Evolutionary conservation across 1,284 basidiomycete species (phyloP).

Genomic region (Inonotus obliquus): DNA sequence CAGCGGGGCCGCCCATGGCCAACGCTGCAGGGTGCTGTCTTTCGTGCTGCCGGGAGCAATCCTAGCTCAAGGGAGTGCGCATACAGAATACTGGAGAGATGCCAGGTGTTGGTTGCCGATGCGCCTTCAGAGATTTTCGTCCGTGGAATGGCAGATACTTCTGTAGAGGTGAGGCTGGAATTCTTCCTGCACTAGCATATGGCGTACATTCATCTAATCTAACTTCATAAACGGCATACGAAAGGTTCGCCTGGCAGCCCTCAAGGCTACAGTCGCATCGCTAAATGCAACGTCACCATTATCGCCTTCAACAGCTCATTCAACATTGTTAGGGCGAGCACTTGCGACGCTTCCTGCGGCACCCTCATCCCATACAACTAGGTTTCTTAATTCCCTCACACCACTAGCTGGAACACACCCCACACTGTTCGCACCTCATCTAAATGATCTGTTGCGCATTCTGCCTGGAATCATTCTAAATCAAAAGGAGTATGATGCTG

Average conservation of each 20-base stretch:
- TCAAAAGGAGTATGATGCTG: slow-evolving; percentile 47
- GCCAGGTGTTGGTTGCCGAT: slow-evolving; percentile 14
- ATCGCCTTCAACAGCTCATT: slow-evolving; percentile 45
- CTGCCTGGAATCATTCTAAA: slow-evolving; percentile 62
- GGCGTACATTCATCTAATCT: no score
- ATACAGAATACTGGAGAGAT: slow-evolving; percentile 16
- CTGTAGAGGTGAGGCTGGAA: slow-evolving; percentile 15
- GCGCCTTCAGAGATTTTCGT: slow-evolving; percentile 15
- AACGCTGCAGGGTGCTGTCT: slow-evolving; percentile 64
- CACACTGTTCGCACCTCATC: slow-evolving; percentile 60
- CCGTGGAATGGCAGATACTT: slow-evolving; percentile 10
- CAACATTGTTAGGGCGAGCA: slow-evolving; percentile 63
- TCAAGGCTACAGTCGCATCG: slow-evolving; percentile 54
- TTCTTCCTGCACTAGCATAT: no score
- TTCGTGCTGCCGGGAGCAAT: slow-evolving; percentile 29
- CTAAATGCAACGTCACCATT: slow-evolving; percentile 52
- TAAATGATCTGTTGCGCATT: slow-evolving; percentile 58
- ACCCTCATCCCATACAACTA: slow-evolving; percentile 41
- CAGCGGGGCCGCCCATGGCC: slow-evolving; percentile 71
- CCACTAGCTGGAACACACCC: slow-evolving; percentile 67
- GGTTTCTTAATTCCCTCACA: slow-evolving; percentile 63
- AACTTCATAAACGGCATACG: background rate
- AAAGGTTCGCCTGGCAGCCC: slow-evolving; percentile 15
- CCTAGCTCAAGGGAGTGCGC: slow-evolving; percentile 10
- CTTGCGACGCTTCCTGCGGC: slow-evolving; percentile 50